Evolutionary conservation across 768 basidiomycete species (phyloP).

Genomic region (Tulasnella sp.): DNA sequence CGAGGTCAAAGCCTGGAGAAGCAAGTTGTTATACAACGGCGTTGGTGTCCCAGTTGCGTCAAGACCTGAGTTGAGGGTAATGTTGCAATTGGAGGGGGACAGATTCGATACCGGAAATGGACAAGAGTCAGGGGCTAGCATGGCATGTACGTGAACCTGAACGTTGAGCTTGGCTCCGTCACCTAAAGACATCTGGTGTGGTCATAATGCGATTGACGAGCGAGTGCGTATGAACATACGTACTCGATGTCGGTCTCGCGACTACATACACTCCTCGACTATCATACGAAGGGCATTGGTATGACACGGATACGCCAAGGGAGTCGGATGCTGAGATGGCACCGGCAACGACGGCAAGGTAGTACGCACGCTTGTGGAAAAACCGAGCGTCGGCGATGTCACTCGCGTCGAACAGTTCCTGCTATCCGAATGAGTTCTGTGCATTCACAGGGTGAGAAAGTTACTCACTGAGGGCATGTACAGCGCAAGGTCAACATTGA

Average conservation of each 20-base stretch:
- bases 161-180: constrained; percentile 60
- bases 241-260: constrained; percentile 45
- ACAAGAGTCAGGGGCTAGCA: constrained; percentile 38
- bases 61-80: constrained; percentile 32
- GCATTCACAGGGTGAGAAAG: neutral
- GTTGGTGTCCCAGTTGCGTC: constrained; percentile 36
- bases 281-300: constrained; percentile 46
- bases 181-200: constrained; percentile 26
- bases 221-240: constrained; percentile 12
- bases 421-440: neutral
- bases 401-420: constrained; percentile 88
- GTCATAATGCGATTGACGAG: neutral
- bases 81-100: constrained; percentile 62
- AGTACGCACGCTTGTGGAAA: constrained; percentile 87
- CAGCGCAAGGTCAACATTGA: constrained; percentile 66
- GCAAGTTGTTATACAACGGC: constrained; percentile 65
- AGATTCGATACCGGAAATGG: constrained; percentile 57
- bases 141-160: constrained; percentile 62
- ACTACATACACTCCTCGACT: constrained; percentile 54
- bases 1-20: constrained; percentile 41
- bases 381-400: constrained; percentile 82
- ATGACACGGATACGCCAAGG: constrained; percentile 45
- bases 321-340: constrained; percentile 37
- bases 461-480: constrained; percentile 70
- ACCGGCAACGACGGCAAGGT: constrained; percentile 65